Base-by-base conservation (phyloP, 305 asterid genomes). In the Petunia hybrid region DNA sequence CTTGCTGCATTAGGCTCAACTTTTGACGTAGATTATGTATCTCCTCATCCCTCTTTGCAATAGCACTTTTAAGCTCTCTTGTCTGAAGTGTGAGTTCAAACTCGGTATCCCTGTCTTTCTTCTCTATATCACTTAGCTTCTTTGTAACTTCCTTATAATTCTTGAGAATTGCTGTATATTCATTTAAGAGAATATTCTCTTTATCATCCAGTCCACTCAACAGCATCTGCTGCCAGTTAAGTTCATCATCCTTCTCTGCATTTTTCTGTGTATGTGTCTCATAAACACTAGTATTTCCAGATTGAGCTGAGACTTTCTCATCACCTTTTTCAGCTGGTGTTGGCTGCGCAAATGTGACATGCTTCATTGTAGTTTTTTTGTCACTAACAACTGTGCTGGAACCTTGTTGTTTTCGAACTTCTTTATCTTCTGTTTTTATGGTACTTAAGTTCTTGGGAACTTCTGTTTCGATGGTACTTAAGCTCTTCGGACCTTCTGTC, bases 101-200 rank as follows among this genome's bases (percentile, higher is more conserved):
- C 16, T 91, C 90, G 14, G 74, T 75, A 13, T 92, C 97, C 80
- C 82, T 85, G 35, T 89, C 94, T 82, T 85, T 91, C 90, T 88
- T 93, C 89, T 93, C 93, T 16, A 88, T 77, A 56, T 91, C 93
- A 35, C 69, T 84, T 2, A 93, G 92, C 87, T 86, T 88, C 89
- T 84, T 93, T 88, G 92, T 95, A 59, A 88, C 90, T 1, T 93
- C 97, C 85, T 95, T 94, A 89, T 89, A 95, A 78, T 91, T 91
- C 84, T 84, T 85, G 62, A 95, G 92, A 79, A 95, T 83, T 8
- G 86, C 83, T 0, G 92, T 91, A 80, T 93, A 95, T 80, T 95
- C 99, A 83, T 85, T 83, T 48, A 93, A 89, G 8, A 91, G 89
- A 77, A 92, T 85, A 84, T 86, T 92, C 81, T 95, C 98, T 62